Evolutionary conservation across 495 filamentous ascomycete genomes (phyloP).

Genomic region (Delitschia confertaspora): DNA sequence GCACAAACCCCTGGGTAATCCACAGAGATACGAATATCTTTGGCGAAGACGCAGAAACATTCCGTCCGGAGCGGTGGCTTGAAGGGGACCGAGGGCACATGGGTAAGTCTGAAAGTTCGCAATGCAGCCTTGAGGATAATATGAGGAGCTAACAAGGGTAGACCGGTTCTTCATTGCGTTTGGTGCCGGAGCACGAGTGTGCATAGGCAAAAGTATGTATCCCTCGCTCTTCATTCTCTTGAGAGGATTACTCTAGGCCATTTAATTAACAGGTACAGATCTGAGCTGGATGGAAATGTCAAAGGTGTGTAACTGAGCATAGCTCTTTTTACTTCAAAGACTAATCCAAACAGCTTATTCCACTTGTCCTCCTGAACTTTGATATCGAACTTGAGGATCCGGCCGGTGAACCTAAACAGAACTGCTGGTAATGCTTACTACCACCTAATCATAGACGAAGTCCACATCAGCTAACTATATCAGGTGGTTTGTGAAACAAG

Average conservation of each 20-base stretch:
- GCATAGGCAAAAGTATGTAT: conserved; percentile 31
- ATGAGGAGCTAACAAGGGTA: conserved; percentile 2
- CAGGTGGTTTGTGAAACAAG: conserved; percentile 24
- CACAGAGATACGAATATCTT: conserved; percentile 28
- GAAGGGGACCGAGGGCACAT: conserved; percentile 23
- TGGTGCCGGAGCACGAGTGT: conserved; percentile 30
- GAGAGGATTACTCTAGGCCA: too few species aligned
- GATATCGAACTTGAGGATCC: background rate
- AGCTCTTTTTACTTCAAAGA: too few species aligned
- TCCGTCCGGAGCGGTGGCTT: conserved; percentile 7
- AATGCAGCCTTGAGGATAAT: too few species aligned
- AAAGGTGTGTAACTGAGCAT: conserved; percentile 3
- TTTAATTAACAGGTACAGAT: too few species aligned
- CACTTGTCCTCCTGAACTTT: background rate
- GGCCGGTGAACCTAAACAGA: conserved; percentile 1
- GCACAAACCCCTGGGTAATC: conserved; percentile 31
- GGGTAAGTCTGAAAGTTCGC: conserved; percentile 5
- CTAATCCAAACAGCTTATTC: background rate
- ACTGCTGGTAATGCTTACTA: conserved; percentile 1
- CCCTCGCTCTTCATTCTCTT: too few species aligned
- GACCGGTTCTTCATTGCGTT: conserved; percentile 33
- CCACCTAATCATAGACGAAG: background rate
- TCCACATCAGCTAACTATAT: background rate
- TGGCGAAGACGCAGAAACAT: conserved; percentile 23
- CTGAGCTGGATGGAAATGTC: conserved; percentile 34